Evolutionary conservation across 2,329 filamentous ascomycete species (phyloP).

Genomic region (Epichloe amarillans): DNA sequence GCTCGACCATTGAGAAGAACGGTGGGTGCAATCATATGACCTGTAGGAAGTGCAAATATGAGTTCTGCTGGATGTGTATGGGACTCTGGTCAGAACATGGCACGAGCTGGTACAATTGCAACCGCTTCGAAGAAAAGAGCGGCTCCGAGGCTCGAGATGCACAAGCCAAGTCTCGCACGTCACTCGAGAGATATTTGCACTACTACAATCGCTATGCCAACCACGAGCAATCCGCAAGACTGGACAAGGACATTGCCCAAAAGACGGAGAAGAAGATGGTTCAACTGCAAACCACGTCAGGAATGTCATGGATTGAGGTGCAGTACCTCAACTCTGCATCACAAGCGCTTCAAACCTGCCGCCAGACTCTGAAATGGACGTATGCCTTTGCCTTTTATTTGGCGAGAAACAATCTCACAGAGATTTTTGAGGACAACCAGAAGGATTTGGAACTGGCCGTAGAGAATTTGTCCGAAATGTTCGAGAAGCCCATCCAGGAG

Average conservation of each 20-base stretch:
- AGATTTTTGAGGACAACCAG: constrained; percentile 98
- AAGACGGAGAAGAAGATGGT: constrained; percentile 99
- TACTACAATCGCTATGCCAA: constrained; percentile 99
- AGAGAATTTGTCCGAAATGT: constrained; percentile 96
- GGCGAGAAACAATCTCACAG: constrained; percentile 86
- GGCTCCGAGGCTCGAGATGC: constrained; percentile 81
- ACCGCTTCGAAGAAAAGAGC: constrained; percentile 91
- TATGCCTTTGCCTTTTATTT: constrained; percentile 98
- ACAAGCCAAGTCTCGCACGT: constrained; percentile 80
- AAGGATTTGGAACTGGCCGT: constrained; percentile 96
- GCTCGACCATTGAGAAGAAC: constrained; percentile 98
- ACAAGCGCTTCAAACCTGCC: constrained; percentile 85
- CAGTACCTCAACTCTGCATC: constrained; percentile 92
- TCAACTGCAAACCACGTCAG: constrained; percentile 80
- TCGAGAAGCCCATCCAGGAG: constrained; percentile 89
- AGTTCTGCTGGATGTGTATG: constrained; percentile 99
- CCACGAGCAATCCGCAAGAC: constrained; percentile 91
- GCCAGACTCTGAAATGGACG: constrained; percentile 98
- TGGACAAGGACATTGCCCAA: constrained; percentile 89
- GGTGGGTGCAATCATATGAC: constrained; percentile 98
- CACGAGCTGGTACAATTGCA: constrained; percentile 99
- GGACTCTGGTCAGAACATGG: constrained; percentile 96
- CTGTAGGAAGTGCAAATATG: constrained; percentile 86
- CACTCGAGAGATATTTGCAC: constrained; percentile 88
- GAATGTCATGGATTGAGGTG: constrained; percentile 98